Conservation (phyloP, 2,329 filamentous ascomycete genomes). For the Arthrobotrys musiformis region DNA sequence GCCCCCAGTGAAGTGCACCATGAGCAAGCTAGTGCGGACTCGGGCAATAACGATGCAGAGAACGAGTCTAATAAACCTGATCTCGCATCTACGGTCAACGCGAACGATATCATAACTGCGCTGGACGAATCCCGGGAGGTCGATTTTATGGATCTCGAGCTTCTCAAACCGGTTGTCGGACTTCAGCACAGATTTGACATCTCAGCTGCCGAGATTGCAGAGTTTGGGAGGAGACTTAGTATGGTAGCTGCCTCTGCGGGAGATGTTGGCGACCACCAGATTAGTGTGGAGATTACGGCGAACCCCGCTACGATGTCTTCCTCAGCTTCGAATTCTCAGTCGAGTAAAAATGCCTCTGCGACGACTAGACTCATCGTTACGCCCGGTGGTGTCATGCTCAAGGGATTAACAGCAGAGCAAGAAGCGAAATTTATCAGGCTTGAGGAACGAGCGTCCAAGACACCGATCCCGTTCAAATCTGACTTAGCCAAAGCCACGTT, state of each 20-base stretch:
- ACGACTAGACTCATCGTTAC: conserved; percentile 75
- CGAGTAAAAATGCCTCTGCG: conserved; percentile 17
- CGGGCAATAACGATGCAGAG: conserved; percentile 33
- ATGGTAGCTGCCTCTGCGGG: conserved; percentile 53
- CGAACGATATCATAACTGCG: conserved; percentile 62
- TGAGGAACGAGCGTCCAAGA: conserved; percentile 66
- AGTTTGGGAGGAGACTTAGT: conserved; percentile 52
- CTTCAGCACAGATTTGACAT: conserved; percentile 59
- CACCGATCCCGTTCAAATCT: conserved; percentile 34
- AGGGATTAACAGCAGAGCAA: conserved; percentile 75
- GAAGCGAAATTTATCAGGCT: conserved; percentile 77
- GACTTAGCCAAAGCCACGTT: conserved; percentile 31
- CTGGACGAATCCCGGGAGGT: conserved; percentile 63
- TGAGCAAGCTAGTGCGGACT: conserved; percentile 11
- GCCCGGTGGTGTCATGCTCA: conserved; percentile 79
- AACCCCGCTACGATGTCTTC: conserved; percentile 15
- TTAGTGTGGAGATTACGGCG: conserved; percentile 45
- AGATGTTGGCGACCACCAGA: conserved; percentile 49
- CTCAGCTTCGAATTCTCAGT: not conserved
- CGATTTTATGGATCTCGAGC: conserved; percentile 62
- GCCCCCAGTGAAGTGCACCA: conserved; percentile 30
- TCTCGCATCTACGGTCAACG: conserved; percentile 58
- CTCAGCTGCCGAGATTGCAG: conserved; percentile 60
- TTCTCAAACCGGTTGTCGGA: conserved; percentile 63
- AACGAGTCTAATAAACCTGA: conserved; percentile 57